Evolutionary conservation across 129 eudicot genomes (phyloP), one percentile per base, ranked within the genome.

Genomic region (Centaurea solstitialis): DNA sequence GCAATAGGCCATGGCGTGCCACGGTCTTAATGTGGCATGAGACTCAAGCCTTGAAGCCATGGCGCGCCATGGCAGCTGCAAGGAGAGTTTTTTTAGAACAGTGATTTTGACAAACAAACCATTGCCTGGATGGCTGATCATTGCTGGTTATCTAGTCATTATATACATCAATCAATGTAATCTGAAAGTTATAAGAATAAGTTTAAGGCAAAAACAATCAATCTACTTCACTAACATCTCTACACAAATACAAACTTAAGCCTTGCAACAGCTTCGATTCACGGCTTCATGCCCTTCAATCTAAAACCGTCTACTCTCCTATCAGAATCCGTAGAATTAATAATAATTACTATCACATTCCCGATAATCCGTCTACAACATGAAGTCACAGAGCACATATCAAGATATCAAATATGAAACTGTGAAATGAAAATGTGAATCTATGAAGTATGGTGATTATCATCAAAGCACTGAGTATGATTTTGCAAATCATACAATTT

Each of bases 331-430:
- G 18, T 47, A 53, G 5, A 57, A 22, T 57, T 22, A 57, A 3
- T 22, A 64, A 64, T 9, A 18, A 66, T 13, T 66, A 70, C 26
- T 15, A 66, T 40, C 81, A 40, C 23, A 77, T 77, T 65, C 41
- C 71, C 23, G 66, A 22, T 3, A 68, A 64, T 18, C 30, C 15
- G 4, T 64, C 30, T 64, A 69, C 74, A 47, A 33, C 47, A 9
- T 72, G 12, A 68, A 30, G 71, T 78, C 30, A 69, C 53, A 78
- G 22, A 68, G 37, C 40, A 50, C 75, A 78, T 18, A 41, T 62
- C 28, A 62, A 62, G 28, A 67, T 68, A 9, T 13, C 20, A 26
- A 43, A 67, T 22, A 23, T 17, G 6, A n/a, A 57, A 57, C 5
- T 9, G 33, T 2, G 11, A 65, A 23, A 77, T 23, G 74, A 26